Conservation (phyloP, 1,139 yeast species). For the Suhomyces bribrorum region DNA sequence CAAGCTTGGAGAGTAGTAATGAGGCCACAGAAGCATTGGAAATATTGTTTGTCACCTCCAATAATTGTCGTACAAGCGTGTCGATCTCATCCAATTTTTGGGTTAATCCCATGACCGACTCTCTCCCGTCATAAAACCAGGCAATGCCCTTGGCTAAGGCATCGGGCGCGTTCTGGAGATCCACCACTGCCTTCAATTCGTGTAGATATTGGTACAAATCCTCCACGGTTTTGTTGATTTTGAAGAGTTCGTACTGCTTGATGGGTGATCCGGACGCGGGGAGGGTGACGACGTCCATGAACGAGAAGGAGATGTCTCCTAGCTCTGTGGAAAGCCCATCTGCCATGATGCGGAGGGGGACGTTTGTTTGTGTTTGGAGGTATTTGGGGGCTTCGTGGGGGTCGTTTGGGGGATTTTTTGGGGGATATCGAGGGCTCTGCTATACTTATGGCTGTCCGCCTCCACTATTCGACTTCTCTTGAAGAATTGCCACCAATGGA, state of each 20-base stretch:
- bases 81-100: constrained; percentile 49
- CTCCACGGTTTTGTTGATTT: constrained; percentile 31
- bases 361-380: background rate
- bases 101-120: constrained; percentile 39
- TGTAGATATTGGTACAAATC: constrained; percentile 34
- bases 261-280: constrained; percentile 22
- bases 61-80: constrained; percentile 43
- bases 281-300: constrained; percentile 30
- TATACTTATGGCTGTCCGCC: too few relatives aligned
- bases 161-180: constrained; percentile 3
- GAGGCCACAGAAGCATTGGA: constrained; percentile 27
- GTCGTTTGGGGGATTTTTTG: too few relatives aligned
- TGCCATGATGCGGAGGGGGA: constrained; percentile 1
- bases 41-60: constrained; percentile 26
- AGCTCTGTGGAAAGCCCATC: constrained; percentile 7
- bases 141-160: constrained; percentile 20
- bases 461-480: too few relatives aligned
- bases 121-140: constrained; percentile 54
- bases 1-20: constrained; percentile 28
- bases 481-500: too few relatives aligned
- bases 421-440: too few relatives aligned
- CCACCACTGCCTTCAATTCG: constrained; percentile 15
- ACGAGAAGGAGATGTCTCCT: constrained; percentile 23
- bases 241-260: constrained; percentile 34
- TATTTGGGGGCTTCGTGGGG: background rate